Evolutionary conservation across 768 basidiomycete species (phyloP).

Genomic region (Leccinum variicolor): DNA sequence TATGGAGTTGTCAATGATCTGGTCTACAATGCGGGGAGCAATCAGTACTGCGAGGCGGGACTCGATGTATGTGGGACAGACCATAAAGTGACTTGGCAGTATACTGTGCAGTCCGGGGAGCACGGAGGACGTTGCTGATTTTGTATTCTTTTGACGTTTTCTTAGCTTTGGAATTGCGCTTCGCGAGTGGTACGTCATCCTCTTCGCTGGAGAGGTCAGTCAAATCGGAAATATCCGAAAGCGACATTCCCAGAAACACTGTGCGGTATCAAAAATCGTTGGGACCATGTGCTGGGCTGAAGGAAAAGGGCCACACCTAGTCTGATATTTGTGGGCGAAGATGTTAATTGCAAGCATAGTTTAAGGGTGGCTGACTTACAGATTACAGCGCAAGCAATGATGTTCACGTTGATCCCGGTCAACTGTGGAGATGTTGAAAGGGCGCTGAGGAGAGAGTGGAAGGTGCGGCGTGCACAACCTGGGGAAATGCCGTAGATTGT

Average conservation of each 20-base stretch:
- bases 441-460: not conserved
- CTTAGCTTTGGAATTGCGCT: constrained; percentile 18
- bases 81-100: constrained; percentile 45
- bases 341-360: not conserved
- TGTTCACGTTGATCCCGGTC: not conserved
- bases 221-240: constrained; percentile 44
- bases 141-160: constrained; percentile 30
- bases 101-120: constrained; percentile 39
- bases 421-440: not conserved
- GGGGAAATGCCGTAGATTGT: constrained; percentile 10
- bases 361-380: not conserved
- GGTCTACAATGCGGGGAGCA: constrained; percentile 33
- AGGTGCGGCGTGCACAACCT: not conserved
- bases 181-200: constrained; percentile 29
- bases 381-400: not conserved
- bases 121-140: constrained; percentile 31
- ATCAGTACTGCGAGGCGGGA: not conserved
- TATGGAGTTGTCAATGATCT: constrained; percentile 43
- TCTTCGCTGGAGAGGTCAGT: constrained; percentile 45
- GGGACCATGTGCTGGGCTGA: not conserved
- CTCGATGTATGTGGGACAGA: constrained; percentile 16
- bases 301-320: not conserved
- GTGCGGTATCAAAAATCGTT: not conserved
- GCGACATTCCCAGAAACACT: constrained; percentile 24
- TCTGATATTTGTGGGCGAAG: not conserved